phyloP scores from a whole-genome alignment of 2,329 filamentous ascomycete species.

The Helotiales sp. region DNA sequence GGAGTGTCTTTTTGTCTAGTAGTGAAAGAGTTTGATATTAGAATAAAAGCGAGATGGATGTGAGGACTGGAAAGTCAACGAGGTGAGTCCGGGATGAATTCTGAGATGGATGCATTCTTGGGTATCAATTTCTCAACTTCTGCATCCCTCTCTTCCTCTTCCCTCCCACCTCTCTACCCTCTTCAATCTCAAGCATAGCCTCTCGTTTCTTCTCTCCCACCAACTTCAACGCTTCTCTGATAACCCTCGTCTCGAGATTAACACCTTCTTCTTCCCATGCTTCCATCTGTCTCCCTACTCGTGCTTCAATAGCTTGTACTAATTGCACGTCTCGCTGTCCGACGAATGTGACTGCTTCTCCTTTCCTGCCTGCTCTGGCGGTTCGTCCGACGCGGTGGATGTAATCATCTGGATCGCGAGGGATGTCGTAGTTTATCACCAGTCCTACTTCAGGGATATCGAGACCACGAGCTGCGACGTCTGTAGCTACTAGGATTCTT shows the following conservation, averaged over 20 bases:
- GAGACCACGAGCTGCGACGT: slow-evolving; percentile 90
- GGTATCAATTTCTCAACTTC: slow-evolving; percentile 40
- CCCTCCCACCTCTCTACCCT: slow-evolving; percentile 88
- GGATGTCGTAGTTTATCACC: slow-evolving; percentile 94
- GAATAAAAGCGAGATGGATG: background rate
- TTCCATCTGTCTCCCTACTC: slow-evolving; percentile 78
- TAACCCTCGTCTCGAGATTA: slow-evolving; percentile 86
- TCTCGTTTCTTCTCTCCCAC: slow-evolving; percentile 95
- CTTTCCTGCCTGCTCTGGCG: slow-evolving; percentile 82
- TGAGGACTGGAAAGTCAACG: background rate
- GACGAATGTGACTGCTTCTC: slow-evolving; percentile 83
- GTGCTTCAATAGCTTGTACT: slow-evolving; percentile 83
- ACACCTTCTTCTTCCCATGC: slow-evolving; percentile 89
- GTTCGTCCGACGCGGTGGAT: slow-evolving; percentile 96
- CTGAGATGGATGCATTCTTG: background rate
- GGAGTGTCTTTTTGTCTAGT: no score
- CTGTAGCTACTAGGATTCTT: slow-evolving; percentile 88
- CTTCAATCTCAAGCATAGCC: slow-evolving; percentile 86
- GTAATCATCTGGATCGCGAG: slow-evolving; percentile 95
- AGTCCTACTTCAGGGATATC: slow-evolving; percentile 91
- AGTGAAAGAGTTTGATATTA: no score
- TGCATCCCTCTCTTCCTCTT: slow-evolving; percentile 67
- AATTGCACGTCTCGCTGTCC: slow-evolving; percentile 91
- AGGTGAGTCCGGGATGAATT: background rate
- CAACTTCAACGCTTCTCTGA: slow-evolving; percentile 81